These are phyloP conservation scores for Pyronema omphalodes DNA, from an alignment of 495 filamentous ascomycete genomes.

Conservation along the genomic window DNA sequence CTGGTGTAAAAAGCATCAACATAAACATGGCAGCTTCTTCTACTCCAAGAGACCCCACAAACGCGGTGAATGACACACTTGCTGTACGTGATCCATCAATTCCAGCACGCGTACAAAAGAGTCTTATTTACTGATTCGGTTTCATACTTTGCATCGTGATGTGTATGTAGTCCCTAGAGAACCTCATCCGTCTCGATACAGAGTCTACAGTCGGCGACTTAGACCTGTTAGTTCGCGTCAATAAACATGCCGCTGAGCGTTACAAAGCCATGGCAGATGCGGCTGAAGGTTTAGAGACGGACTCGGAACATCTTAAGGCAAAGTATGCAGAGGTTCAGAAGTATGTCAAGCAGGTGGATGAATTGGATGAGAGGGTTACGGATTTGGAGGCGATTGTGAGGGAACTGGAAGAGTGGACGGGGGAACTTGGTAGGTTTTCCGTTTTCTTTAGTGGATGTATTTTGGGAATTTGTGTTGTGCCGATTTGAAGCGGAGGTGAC, in stretches of 20 bases:
- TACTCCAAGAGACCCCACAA: slow-evolving; percentile 1
- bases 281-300: slow-evolving; percentile 16
- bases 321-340: slow-evolving; percentile 24
- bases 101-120: too few species aligned
- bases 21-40: neutral
- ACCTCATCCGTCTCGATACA: slow-evolving; percentile 21
- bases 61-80: slow-evolving; percentile 18
- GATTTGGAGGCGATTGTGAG: slow-evolving; percentile 22
- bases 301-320: slow-evolving; percentile 19
- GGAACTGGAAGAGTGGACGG: slow-evolving; percentile 24
- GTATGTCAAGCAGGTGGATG: slow-evolving; percentile 22
- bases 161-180: slow-evolving; percentile 15
- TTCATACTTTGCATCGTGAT: neutral
- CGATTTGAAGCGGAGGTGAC: neutral
- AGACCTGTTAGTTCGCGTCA: slow-evolving; percentile 22
- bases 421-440: slow-evolving; percentile 17
- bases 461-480: neutral
- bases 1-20: too few species aligned
- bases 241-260: slow-evolving; percentile 20
- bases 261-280: slow-evolving; percentile 24
- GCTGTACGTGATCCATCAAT: slow-evolving; percentile 10
- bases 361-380: slow-evolving; percentile 19
- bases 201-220: slow-evolving; percentile 22
- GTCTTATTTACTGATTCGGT: neutral
- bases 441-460: neutral